These are phyloP conservation scores for Catunica adiposa DNA, from an alignment of 2,329 filamentous ascomycete genomes.

Conservation along the genomic window DNA sequence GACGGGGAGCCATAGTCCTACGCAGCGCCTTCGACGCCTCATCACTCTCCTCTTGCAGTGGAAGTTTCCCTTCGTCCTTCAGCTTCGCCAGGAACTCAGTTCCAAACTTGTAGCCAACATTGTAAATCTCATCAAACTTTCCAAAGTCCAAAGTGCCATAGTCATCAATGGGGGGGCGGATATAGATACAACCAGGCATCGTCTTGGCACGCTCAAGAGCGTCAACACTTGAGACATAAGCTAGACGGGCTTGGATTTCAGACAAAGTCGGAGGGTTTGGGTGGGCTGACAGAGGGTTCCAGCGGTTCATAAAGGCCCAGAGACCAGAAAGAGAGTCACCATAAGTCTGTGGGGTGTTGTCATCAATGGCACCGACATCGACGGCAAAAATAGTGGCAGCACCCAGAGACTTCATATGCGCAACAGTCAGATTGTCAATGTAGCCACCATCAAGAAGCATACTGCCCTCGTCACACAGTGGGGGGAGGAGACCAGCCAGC, in stretches of 20 bases:
- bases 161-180: conserved; percentile 83
- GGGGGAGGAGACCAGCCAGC: conserved; percentile 77
- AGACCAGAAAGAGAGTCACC: conserved; percentile 88
- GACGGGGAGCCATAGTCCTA: conserved; percentile 61
- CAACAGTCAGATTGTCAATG: conserved; percentile 90
- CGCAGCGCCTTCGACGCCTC: conserved; percentile 48
- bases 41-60: conserved; percentile 52
- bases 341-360: conserved; percentile 79
- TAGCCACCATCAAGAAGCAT: conserved; percentile 96
- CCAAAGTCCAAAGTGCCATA: conserved; percentile 93
- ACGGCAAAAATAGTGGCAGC: conserved; percentile 91
- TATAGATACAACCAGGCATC: conserved; percentile 82
- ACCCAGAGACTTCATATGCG: conserved; percentile 89
- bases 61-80: conserved; percentile 61
- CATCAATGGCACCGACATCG: conserved; percentile 84
- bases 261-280: conserved; percentile 89
- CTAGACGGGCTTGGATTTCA: conserved; percentile 86
- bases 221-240: conserved; percentile 89
- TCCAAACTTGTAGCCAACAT: conserved; percentile 73
- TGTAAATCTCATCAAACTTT: conserved; percentile 94
- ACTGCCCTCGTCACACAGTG: conserved; percentile 88
- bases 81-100: conserved; percentile 63
- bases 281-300: conserved; percentile 82
- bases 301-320: conserved; percentile 88
- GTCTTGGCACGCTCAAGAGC: conserved; percentile 86